phyloP scores from a whole-genome alignment of 306 rosid genomes.

The Sechiopsis laciniata region DNA sequence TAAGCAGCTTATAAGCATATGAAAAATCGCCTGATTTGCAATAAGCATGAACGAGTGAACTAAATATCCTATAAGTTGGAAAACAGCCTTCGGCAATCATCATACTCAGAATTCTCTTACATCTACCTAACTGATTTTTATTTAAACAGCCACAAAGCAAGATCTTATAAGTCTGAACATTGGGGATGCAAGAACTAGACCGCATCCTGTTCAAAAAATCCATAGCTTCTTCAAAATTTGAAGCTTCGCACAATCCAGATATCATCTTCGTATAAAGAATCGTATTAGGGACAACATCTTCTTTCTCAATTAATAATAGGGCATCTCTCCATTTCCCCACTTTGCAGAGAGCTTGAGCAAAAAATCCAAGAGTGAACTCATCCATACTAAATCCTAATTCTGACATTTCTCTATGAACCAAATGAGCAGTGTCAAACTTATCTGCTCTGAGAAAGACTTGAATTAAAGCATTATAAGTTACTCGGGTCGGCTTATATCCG shows the following conservation, averaged over 20 bases:
- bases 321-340: slow-evolving; percentile 59
- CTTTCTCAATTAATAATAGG: slow-evolving; percentile 49
- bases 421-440: slow-evolving; percentile 56
- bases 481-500: slow-evolving; percentile 55
- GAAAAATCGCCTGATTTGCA: slow-evolving; percentile 57
- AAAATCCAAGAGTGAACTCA: slow-evolving; percentile 50
- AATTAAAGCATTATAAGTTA: slow-evolving; percentile 62
- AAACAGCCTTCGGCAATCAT: slow-evolving; percentile 80
- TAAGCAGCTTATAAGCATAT: slow-evolving; percentile 66
- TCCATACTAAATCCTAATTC: slow-evolving; percentile 58
- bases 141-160: slow-evolving; percentile 69
- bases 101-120: slow-evolving; percentile 78
- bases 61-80: slow-evolving; percentile 63
- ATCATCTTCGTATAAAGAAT: slow-evolving; percentile 64
- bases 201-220: slow-evolving; percentile 61
- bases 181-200: slow-evolving; percentile 66
- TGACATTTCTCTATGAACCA: slow-evolving; percentile 70
- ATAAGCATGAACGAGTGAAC: slow-evolving; percentile 69
- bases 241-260: slow-evolving; percentile 75
- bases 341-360: slow-evolving; percentile 57
- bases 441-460: slow-evolving; percentile 65
- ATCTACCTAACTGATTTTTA: slow-evolving; percentile 64
- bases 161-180: slow-evolving; percentile 52
- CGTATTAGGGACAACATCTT: slow-evolving; percentile 51
- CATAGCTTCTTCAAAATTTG: slow-evolving; percentile 75